Conservation (phyloP, 2,329 filamentous ascomycete species). For the Curvularia lunata region DNA sequence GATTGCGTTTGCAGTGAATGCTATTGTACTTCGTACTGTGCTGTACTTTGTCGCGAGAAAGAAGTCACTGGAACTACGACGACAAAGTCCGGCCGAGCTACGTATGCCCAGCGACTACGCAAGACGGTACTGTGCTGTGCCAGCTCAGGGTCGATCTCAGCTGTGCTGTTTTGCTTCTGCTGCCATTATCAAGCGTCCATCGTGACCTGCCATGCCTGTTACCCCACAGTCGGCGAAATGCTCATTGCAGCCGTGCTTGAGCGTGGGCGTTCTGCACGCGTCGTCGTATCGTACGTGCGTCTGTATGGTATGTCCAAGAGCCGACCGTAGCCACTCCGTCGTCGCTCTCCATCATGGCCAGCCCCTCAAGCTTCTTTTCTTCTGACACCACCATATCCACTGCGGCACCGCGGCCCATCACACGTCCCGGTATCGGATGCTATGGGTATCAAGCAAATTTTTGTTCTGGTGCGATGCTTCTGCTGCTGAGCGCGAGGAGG, state of each 20-base stretch:
- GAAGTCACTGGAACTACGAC: neutral
- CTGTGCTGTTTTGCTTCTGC: slow-evolving; percentile 2
- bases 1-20: neutral
- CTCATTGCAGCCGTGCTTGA: neutral
- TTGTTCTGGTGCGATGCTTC: slow-evolving; percentile 9
- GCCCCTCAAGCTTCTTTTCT: slow-evolving; percentile 10
- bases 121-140: neutral
- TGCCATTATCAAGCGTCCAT: slow-evolving; percentile 6
- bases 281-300: slow-evolving; percentile 8
- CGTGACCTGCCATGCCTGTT: slow-evolving; percentile 16
- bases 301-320: slow-evolving; percentile 15
- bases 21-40: neutral
- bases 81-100: neutral
- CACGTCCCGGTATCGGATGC: slow-evolving; percentile 24
- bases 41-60: neutral
- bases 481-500: slow-evolving; percentile 18
- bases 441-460: slow-evolving; percentile 16
- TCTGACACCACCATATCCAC: slow-evolving; percentile 20
- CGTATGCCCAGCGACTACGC: slow-evolving; percentile 1
- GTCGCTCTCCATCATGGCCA: slow-evolving; percentile 14
- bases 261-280: slow-evolving; percentile 9
- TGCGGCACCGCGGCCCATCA: slow-evolving; percentile 9
- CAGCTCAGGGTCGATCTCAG: neutral
- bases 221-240: slow-evolving; percentile 21
- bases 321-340: slow-evolving; percentile 28